Base-by-base conservation (phyloP, 495 filamentous ascomycete genomes). In the Daldinia loculata region DNA sequence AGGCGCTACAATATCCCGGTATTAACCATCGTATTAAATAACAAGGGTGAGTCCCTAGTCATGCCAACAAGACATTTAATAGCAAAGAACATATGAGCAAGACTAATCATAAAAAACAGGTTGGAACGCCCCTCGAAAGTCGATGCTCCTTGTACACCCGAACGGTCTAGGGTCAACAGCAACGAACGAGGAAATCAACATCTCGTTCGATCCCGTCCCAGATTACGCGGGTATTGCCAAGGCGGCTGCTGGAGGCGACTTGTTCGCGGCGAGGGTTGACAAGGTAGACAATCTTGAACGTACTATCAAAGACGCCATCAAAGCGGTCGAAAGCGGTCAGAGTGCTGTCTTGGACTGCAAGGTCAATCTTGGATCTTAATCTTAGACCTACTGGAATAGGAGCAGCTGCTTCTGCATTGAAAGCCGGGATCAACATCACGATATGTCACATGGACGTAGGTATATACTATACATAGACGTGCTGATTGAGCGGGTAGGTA, bases 171-270 rank as follows among this genome's bases (percentile, higher is more conserved):
- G 91, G 1, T 89, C 91, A 7, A 90, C 87, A 65, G 92, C 89
- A 19, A 91, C 87, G 9, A 95, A 95, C 72, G 89, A 92, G 66
- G 95, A 96, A 65, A 84, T 98, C 66, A 96, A 97, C 71, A 97
- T 98, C 77, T 90, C 88, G 2, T 95, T 98, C 76, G 88, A 86
- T 12, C 94, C 95, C 0, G 87, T 88, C 0, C 95, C 95, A 1
- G 94, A 98, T 74, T 98, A 95, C 77, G 83, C 92, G 0, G 95
- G 94, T 11, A 97, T 98, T 64, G 95, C 95, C 0, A 92, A 92
- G 82, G 95, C 94, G 6, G 93, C 94, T 0, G 89, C 91, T 0
- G 94, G 93, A 4, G 93, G 93, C 1, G 84, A 92, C 41, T 56
- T 94, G 36, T 86, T 89, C 80, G 80, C 91, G 39, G 83, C 89